These are phyloP conservation scores for Selenicereus undatus DNA, from an alignment of 148 eudicot genomes.

Conservation along the genomic window DNA sequence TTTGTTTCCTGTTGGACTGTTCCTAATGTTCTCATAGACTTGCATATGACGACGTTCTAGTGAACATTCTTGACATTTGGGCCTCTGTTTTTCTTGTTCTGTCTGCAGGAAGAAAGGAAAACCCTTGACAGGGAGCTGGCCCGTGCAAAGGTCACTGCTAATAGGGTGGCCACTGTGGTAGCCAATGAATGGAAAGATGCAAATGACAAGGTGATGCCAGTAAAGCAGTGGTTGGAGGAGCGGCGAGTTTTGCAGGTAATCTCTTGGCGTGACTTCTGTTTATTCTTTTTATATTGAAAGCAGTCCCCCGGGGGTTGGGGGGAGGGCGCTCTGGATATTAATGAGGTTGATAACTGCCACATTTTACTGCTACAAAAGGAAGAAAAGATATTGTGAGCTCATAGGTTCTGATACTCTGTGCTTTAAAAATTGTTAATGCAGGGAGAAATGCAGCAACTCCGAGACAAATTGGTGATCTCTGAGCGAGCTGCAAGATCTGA, in stretches of 20 bases:
- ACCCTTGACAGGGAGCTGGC: conserved; percentile 91
- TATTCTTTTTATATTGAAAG: neutral
- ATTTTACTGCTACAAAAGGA: neutral
- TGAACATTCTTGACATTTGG: neutral
- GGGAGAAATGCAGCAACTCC: conserved; percentile 92
- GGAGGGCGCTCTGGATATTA: no score
- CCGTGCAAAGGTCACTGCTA: conserved; percentile 91
- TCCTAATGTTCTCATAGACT: neutral
- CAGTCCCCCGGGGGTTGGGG: neutral
- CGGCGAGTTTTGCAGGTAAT: conserved; percentile 78
- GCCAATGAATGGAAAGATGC: conserved; percentile 99
- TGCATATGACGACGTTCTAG: neutral
- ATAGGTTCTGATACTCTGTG: neutral
- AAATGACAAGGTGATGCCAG: conserved; percentile 97
- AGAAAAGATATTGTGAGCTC: neutral
- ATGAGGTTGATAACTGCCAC: neutral
- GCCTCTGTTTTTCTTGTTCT: conserved; percentile 8
- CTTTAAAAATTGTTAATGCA: conserved; percentile 17
- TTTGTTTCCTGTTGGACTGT: neutral
- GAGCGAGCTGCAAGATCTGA: conserved; percentile 96
- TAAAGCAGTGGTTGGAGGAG: conserved; percentile 98
- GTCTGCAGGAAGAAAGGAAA: conserved; percentile 76
- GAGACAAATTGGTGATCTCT: conserved; percentile 72
- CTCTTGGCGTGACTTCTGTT: neutral
- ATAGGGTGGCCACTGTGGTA: conserved; percentile 91